Base-by-base conservation (phyloP, 768 basidiomycete genomes). In the Coprinopsis strossmayeri region DNA sequence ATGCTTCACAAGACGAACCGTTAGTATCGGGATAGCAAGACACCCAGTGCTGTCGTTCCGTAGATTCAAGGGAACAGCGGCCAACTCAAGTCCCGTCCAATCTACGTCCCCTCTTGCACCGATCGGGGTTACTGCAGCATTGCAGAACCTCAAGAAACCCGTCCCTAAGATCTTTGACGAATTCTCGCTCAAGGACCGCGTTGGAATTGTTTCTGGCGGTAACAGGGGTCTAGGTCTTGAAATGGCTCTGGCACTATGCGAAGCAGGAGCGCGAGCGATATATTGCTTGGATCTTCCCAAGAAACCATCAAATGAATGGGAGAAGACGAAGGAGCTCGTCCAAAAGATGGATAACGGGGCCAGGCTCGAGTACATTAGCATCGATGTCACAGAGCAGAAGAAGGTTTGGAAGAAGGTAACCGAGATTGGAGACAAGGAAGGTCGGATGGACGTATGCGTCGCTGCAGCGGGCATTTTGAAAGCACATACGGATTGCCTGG, bases 191-290 rank as follows among this genome's bases (percentile, higher is more conserved):
- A 67, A 63, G 11, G 77, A 76, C 48, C 73, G 79, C 1, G 79
- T 83, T 3, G 79, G 70, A 7, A 69, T 84, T 35, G 78, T 85
- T 24, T 78, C 82, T 0, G 83, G 83, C 3, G 82, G 73, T 0
- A 78, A 82, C 52, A 66, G 82, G 26, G 83, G 88, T 0, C 74
- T 91, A 13, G 89, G 89, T 2, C 77, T 91, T n/a, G 89, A 91
- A 67, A 84, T 86, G 82, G 85, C 85, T 28, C 66, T 89, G 46
- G 78, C 81, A 3, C 66, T 90, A 34, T 76, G 76, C 35, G 88
- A 90, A 66, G 82, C 78, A 12, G 87, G 87, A 27, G 84, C 83
- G 4, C 72, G 77, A 5, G 81, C 71, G 0, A 71, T 87, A 15
- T 87, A 87, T 62, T 85, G 83, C 59, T 65, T 85, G 11, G 86